A percentile compares a stretch with the other conserved stretches of the same genome.
Conservation (phyloP, 2,329 filamentous ascomycete genomes). For the Epichloe bromicola region DNA sequence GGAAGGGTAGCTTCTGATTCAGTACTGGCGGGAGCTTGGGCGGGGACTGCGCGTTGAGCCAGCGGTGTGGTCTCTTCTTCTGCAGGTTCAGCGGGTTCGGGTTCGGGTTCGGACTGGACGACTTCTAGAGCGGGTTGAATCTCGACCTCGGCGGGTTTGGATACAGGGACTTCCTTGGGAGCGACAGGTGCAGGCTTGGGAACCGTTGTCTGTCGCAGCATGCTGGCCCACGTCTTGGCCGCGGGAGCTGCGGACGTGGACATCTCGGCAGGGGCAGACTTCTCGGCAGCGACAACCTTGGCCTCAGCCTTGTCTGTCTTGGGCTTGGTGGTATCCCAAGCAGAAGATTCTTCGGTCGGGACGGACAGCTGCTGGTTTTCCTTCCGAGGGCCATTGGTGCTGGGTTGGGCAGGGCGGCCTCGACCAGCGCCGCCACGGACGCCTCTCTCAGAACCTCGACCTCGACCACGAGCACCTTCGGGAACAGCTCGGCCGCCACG, state of each 20-base stretch:
- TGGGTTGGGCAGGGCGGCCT: slow-evolving; percentile 43
- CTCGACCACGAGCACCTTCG: slow-evolving; percentile 50
- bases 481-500: slow-evolving; percentile 49
- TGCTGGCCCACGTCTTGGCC: slow-evolving; percentile 60
- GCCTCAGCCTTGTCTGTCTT: slow-evolving; percentile 21
- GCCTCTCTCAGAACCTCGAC: slow-evolving; percentile 50
- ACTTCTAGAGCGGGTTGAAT: slow-evolving; percentile 25
- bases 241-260: slow-evolving; percentile 26
- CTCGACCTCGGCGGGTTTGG: slow-evolving; percentile 26
- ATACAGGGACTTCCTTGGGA: slow-evolving; percentile 13
- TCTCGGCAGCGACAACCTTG: slow-evolving; percentile 18
- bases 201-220: slow-evolving; percentile 49
- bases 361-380: slow-evolving; percentile 45
- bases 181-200: slow-evolving; percentile 37
- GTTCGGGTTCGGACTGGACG: slow-evolving; percentile 22
- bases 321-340: slow-evolving; percentile 31
- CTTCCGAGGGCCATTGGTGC: slow-evolving; percentile 50
- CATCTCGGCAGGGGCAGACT: slow-evolving; percentile 23
- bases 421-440: slow-evolving; percentile 41
- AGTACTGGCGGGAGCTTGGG: slow-evolving; percentile 15
- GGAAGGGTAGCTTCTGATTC: slow-evolving; percentile 44
- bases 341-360: slow-evolving; percentile 55
- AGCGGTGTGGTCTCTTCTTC: slow-evolving; percentile 23
- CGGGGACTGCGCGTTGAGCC: slow-evolving; percentile 18
- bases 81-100: slow-evolving; percentile 22